phyloP scores from a whole-genome alignment of 2,329 filamentous ascomycete genomes.

The Penicillium verrucosum region DNA sequence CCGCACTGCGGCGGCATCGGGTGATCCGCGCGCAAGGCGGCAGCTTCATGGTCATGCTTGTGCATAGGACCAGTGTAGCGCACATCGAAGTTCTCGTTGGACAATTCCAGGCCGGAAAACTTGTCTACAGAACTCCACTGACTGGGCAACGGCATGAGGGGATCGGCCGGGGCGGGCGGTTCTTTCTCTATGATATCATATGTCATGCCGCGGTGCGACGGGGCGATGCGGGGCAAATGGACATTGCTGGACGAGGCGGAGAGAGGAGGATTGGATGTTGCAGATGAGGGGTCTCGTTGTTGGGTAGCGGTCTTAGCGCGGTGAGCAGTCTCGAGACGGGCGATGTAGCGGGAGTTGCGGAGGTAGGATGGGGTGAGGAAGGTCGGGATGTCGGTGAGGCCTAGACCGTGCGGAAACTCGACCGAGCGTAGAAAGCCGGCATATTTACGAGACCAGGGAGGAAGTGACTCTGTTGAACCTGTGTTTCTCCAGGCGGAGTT shows the following conservation, averaged over 20 bases:
- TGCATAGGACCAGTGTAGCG: conserved; percentile 57
- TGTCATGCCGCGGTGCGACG: conserved; percentile 72
- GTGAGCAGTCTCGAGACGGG: conserved; percentile 69
- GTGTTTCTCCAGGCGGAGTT: conserved; percentile 48
- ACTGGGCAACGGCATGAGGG: conserved; percentile 68
- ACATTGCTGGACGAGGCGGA: conserved; percentile 58
- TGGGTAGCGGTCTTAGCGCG: conserved; percentile 56
- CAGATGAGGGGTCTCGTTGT: conserved; percentile 44
- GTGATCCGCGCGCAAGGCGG: conserved; percentile 75
- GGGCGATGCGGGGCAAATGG: conserved; percentile 57
- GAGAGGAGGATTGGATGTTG: conserved; percentile 47
- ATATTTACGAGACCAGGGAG: conserved; percentile 50
- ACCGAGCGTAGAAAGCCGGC: conserved; percentile 33
- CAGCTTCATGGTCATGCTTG: conserved; percentile 69
- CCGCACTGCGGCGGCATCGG: conserved; percentile 86
- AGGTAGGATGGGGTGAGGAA: conserved; percentile 89
- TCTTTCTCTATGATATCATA: conserved; percentile 81
- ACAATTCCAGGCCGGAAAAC: conserved; percentile 68
- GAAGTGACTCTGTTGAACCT: conserved; percentile 37
- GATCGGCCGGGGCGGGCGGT: conserved; percentile 57
- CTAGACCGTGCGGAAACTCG: conserved; percentile 25
- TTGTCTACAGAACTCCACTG: conserved; percentile 81
- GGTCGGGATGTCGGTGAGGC: conserved; percentile 31
- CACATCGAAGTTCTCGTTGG: conserved; percentile 70
- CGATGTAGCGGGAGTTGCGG: conserved; percentile 70